phyloP scores from a whole-genome alignment of 2,329 filamentous ascomycete genomes.

The Aureobasidium musti region DNA sequence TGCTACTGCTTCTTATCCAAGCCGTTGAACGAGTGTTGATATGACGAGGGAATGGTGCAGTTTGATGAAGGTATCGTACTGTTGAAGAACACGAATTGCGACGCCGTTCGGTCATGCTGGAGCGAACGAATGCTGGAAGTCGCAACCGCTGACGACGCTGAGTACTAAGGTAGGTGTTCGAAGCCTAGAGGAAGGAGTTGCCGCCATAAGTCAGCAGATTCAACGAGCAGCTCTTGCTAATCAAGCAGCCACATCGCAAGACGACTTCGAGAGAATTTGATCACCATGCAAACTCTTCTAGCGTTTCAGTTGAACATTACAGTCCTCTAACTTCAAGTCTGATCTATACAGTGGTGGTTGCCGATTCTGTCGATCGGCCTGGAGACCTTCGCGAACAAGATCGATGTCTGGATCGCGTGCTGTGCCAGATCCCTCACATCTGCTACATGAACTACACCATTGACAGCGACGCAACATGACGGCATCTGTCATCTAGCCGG shows the following conservation, averaged over 20 bases:
- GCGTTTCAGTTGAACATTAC: too few species aligned
- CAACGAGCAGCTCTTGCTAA: not conserved
- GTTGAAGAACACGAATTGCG: not conserved
- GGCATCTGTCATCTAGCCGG: not conserved
- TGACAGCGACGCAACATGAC: not conserved
- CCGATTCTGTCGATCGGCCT: not conserved
- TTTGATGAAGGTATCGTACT: not conserved
- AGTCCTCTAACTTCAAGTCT: not conserved
- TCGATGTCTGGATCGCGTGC: not conserved
- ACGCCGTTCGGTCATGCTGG: not conserved
- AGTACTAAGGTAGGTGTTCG: not conserved
- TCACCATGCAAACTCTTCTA: not conserved
- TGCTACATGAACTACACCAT: not conserved
- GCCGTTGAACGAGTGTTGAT: not conserved
- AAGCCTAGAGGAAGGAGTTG: not conserved
- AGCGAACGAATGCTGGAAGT: not conserved
- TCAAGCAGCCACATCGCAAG: not conserved
- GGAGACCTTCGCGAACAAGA: not conserved
- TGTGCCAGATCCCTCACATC: not conserved
- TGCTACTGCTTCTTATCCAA: conserved; percentile 1
- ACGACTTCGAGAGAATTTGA: not conserved
- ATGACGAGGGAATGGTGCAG: not conserved
- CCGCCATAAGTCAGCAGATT: not conserved
- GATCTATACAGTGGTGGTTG: not conserved
- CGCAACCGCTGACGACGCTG: not conserved